Base-by-base conservation (phyloP, 495 filamentous ascomycete genomes). In the Xylaria venustula region DNA sequence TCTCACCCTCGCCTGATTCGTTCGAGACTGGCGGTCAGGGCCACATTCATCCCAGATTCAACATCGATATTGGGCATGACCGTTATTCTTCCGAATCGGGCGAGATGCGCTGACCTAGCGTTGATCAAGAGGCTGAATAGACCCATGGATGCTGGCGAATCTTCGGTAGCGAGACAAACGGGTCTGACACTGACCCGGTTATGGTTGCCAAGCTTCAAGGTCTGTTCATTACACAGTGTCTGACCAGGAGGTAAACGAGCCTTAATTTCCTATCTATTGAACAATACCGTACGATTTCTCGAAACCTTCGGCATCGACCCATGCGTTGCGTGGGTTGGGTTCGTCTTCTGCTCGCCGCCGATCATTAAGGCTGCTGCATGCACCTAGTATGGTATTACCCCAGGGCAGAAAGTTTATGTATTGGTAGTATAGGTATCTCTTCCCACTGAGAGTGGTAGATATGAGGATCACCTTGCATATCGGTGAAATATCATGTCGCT, bases 21-120 rank as follows among this genome's bases (percentile, higher is more conserved):
- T 52, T 45, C 28, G 47, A 42, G 57, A 60, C 37, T 60, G 48
- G 57, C 57, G 57, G 57, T 60, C 57, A 60, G 37, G 11, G 47
- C 23, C 26, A 17, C 34, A 11, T 17, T n/a, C 25, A 44, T 52
- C 34, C 11, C 25, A 11, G 11, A 60, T 52, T 50, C 37, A 8
- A 44, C 34, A 37, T 25, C 30, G 37, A 36, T 52, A 45, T 51
- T 60, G 57, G 57, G 57, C 57, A 60, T 52, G 57, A 52, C 48
- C 57, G 57, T 60, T 60, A 41, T 34, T 37, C n/a, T 60, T 52
- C 54, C 54, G 8, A 46, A 46, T 44, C 25, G 19, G 57, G 57
- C 25, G 57, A 60, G 57, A 51, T 51, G 57, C 30, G 32, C 37
- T 50, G 37, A 42, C 23, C 14, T 40, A 40, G 37, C 7, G 37